Conservation (phyloP, 2,329 filamentous ascomycete genomes). For the Rhynchosporium graminicola region DNA sequence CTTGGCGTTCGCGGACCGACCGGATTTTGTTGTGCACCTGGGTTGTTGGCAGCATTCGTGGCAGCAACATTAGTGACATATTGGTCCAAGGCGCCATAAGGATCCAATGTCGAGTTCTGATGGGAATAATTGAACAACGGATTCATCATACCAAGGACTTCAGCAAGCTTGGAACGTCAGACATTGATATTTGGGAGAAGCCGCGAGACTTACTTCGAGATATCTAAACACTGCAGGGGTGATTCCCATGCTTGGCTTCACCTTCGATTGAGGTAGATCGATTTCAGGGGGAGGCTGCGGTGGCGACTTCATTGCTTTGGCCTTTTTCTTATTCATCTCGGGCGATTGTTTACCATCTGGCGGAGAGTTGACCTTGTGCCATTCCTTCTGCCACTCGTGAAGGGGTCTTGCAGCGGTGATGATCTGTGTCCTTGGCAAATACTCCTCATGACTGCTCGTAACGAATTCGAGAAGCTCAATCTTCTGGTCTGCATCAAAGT, state of each 20-base stretch:
- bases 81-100: slow-evolving; percentile 61
- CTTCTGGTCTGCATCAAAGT: slow-evolving; percentile 77
- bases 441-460: slow-evolving; percentile 78
- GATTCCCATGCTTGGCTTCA: slow-evolving; percentile 59
- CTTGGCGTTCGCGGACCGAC: slow-evolving; percentile 38
- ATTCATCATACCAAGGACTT: slow-evolving; percentile 68
- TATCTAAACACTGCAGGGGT: slow-evolving; percentile 64
- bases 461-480: slow-evolving; percentile 85
- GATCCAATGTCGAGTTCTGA: slow-evolving; percentile 53
- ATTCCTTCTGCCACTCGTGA: slow-evolving; percentile 67
- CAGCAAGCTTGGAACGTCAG: slow-evolving; percentile 52
- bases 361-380: slow-evolving; percentile 58
- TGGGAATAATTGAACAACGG: slow-evolving; percentile 62
- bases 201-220: slow-evolving; percentile 53
- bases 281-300: slow-evolving; percentile 60
- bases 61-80: slow-evolving; percentile 53
- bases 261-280: slow-evolving; percentile 58
- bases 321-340: slow-evolving; percentile 69
- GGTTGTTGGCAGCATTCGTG: slow-evolving; percentile 21
- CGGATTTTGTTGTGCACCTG: slow-evolving; percentile 30
- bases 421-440: slow-evolving; percentile 68
- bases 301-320: slow-evolving; percentile 60
- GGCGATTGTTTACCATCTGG: slow-evolving; percentile 59
- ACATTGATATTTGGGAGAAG: not conserved
- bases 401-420: slow-evolving; percentile 62